Percentiles rank a stretch among this genome's conserved stretches.
Conservation (phyloP, 768 basidiomycete genomes). For the Imleria badia region DNA sequence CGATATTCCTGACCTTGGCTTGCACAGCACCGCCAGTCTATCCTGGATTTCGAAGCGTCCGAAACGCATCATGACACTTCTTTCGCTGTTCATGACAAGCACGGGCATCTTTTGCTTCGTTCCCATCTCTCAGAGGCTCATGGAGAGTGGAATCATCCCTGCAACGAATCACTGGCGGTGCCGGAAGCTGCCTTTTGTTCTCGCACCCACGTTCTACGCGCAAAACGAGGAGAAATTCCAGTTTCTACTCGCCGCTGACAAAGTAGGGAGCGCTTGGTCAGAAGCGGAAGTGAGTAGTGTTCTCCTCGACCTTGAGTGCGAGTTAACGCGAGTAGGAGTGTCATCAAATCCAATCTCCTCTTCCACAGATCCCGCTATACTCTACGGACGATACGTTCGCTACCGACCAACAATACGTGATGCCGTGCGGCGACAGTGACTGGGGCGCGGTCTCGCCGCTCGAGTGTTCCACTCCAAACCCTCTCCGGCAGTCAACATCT, state of each 20-base stretch:
- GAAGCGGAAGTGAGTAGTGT: slow-evolving; percentile 9
- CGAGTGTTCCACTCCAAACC: neutral
- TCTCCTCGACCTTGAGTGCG: neutral
- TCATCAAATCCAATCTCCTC: neutral
- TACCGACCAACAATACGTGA: neutral
- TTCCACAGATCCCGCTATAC: neutral
- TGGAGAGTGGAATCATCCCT: slow-evolving; percentile 22
- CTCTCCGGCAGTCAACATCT: neutral
- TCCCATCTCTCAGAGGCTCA: slow-evolving; percentile 25
- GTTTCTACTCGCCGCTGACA: neutral
- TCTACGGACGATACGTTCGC: neutral
- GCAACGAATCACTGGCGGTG: slow-evolving; percentile 6
- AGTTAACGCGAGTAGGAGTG: neutral
- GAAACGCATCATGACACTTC: slow-evolving; percentile 17
- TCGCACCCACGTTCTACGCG: neutral
- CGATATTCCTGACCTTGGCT: neutral
- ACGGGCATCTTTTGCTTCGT: slow-evolving; percentile 28
- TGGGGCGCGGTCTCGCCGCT: neutral
- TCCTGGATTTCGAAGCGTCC: neutral
- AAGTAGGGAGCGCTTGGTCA: neutral
- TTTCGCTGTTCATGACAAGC: slow-evolving; percentile 24
- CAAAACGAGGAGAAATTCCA: neutral
- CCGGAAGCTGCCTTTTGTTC: neutral
- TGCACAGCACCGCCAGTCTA: neutral
- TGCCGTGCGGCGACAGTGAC: neutral